Evolutionary conservation across 2,329 filamentous ascomycete species (phyloP).

Genomic region (Uncinocarpus reesii): DNA sequence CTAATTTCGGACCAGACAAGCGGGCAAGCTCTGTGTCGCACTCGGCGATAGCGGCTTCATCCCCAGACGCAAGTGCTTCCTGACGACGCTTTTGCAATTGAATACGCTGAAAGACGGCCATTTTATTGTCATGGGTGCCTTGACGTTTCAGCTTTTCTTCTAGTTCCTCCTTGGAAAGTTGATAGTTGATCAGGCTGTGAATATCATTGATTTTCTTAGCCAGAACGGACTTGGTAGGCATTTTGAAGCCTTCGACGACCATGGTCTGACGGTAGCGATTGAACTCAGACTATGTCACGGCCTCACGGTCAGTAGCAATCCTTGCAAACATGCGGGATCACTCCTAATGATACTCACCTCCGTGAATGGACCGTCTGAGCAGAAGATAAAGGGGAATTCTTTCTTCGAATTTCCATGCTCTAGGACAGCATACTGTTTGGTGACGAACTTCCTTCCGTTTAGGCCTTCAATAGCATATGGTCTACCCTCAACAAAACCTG

Average conservation of each 20-base stretch:
- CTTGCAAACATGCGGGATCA: not conserved
- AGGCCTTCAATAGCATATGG: constrained; percentile 71
- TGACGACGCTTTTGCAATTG: constrained; percentile 56
- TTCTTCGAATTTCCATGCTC: constrained; percentile 74
- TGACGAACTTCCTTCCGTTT: constrained; percentile 67
- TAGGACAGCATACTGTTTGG: constrained; percentile 72
- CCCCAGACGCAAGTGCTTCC: constrained; percentile 53
- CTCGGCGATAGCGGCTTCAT: constrained; percentile 47
- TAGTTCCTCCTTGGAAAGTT: constrained; percentile 75
- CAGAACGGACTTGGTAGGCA: constrained; percentile 64
- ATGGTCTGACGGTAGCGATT: constrained; percentile 69
- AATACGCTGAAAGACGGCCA: constrained; percentile 57
- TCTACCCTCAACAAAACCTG: constrained; percentile 66
- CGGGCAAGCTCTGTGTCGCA: constrained; percentile 42
- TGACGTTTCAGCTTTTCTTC: constrained; percentile 66
- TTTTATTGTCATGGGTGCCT: constrained; percentile 56
- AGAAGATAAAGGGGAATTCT: constrained; percentile 81
- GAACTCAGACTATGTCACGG: constrained; percentile 60
- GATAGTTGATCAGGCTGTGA: constrained; percentile 64
- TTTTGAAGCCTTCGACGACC: constrained; percentile 56
- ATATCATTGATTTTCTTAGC: constrained; percentile 68
- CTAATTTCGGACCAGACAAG: constrained; percentile 51
- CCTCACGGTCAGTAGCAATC: not conserved
- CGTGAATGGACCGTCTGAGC: constrained; percentile 76
- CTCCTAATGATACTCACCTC: constrained; percentile 46